phyloP scores from a whole-genome alignment of 495 filamentous ascomycete genomes.

The Bacidia rubella region DNA sequence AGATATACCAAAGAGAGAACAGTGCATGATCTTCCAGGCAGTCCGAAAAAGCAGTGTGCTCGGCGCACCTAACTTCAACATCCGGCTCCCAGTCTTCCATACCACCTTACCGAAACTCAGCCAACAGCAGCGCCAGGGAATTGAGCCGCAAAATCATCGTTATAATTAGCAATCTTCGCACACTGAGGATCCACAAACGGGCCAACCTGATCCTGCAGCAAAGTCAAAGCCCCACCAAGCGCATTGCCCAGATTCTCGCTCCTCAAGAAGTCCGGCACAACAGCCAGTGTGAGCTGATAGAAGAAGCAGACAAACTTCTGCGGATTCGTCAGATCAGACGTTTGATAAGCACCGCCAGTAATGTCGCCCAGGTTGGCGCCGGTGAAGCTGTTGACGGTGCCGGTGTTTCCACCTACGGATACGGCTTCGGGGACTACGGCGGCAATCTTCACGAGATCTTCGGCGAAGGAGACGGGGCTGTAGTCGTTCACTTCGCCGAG shows the following conservation, averaged over 20 bases:
- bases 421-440: conserved; percentile 21
- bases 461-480: conserved; percentile 25
- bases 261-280: conserved; percentile 30
- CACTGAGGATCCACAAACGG: conserved; percentile 11
- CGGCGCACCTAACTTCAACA: too few species aligned
- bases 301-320: conserved; percentile 37
- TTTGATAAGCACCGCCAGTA: conserved; percentile 36
- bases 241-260: conserved; percentile 7
- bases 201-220: conserved; percentile 7
- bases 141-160: conserved; percentile 9
- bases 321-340: conserved; percentile 27
- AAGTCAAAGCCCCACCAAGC: conserved; percentile 8
- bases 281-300: conserved; percentile 29
- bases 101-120: neutral
- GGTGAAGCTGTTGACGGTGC: conserved; percentile 39
- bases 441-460: conserved; percentile 27
- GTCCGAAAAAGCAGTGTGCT: too few species aligned
- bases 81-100: too few species aligned
- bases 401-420: conserved; percentile 43
- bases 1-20: too few species aligned
- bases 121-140: conserved; percentile 14
- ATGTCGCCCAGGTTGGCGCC: conserved; percentile 35
- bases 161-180: conserved; percentile 13
- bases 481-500: conserved; percentile 23
- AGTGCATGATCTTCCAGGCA: too few species aligned